Percentiles rank a stretch among this genome's conserved stretches.
Conservation (phyloP, 192 early-diverging fungal species). For the Coemansia sp. region DNA sequence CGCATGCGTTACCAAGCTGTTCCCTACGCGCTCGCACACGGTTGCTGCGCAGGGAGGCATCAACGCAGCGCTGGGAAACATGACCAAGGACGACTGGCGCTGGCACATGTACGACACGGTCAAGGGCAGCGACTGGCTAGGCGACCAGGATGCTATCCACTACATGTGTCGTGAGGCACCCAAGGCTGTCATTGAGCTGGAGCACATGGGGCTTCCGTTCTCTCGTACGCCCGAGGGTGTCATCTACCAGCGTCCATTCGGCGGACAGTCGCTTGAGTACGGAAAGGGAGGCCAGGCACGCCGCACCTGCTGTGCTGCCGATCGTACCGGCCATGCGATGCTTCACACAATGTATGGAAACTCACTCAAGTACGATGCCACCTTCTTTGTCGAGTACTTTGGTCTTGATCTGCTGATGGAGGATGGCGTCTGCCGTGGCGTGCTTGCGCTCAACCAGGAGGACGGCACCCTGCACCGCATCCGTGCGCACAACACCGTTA, state of each 20-base stretch:
- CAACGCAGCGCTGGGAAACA: conserved; percentile 99
- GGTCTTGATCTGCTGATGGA: conserved; percentile 99
- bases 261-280: conserved; percentile 93
- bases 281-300: conserved; percentile 98
- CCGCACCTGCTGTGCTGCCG: conserved; percentile 96
- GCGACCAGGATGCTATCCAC: conserved; percentile 99
- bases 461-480: conserved; percentile 98
- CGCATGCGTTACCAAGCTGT: conserved; percentile 97
- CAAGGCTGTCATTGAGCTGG: conserved; percentile 92
- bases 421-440: conserved; percentile 94
- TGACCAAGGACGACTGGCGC: conserved; percentile 99
- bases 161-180: conserved; percentile 99
- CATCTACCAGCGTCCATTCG: conserved; percentile 99
- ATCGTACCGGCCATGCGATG: conserved; percentile 97
- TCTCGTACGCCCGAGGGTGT: conserved; percentile 96
- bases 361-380: conserved; percentile 93
- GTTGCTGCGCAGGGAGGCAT: conserved; percentile 99
- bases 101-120: conserved; percentile 99
- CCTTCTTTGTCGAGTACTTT: conserved; percentile 99
- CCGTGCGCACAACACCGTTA: conserved; percentile 94
- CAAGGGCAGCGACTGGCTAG: conserved; percentile 99
- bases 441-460: conserved; percentile 96
- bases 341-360: conserved; percentile 98
- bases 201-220: conserved; percentile 98
- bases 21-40: conserved; percentile 98